Base-by-base conservation (phyloP, 2,329 filamentous ascomycete species). In the Nigrospora sphaerica region DNA sequence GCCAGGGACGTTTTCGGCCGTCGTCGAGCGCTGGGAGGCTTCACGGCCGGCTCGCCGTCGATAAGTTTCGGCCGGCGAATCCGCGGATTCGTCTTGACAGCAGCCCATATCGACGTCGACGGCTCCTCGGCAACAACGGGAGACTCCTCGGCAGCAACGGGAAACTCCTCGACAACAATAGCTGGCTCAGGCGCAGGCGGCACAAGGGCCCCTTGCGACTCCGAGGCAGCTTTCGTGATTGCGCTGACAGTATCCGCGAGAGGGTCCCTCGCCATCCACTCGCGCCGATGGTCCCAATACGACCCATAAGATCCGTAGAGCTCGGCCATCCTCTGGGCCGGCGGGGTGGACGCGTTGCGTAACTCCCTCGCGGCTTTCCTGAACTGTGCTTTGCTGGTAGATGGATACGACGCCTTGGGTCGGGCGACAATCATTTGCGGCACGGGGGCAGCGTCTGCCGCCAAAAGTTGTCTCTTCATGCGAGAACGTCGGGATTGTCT, bases 61-160 rank as follows among this genome's bases (percentile, higher is more conserved):
- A 32, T 48, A 13, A 32, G 41, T 39, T 75, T 76, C 13, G 68
- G 67, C 55, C 72, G 76, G 48, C 74, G 65, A 35, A 67, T 62
- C 18, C 73, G 67, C 6, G 67, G 68, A 35, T 73, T 70, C 11
- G 63, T 62, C 55, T 79, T 79, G 48, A 79, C 74, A 2, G 73
- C 71, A 10, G 69, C 65, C 4, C 72, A 59, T n/a, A 79, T 78
- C 4, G 76, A 77, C 48, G 59, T 69, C 12, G 46, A 45, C 11
- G 49, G 40, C 10, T 35, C 32, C 32, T 48, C 40, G 38, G 44
- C 28, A 23, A 48, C 12, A 44, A 46, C 6, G 52, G 49, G 12
- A 36, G 35, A 11, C 16, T n/a, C 34, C 12, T 14, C 14, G 23
- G 10, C 23, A 28, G 7, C 23, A 10, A 28, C 23, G 7, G 23